Evolutionary conservation across 2,329 filamentous ascomycete species (phyloP).

Genomic region (Chrysosporium keratinophilum): DNA sequence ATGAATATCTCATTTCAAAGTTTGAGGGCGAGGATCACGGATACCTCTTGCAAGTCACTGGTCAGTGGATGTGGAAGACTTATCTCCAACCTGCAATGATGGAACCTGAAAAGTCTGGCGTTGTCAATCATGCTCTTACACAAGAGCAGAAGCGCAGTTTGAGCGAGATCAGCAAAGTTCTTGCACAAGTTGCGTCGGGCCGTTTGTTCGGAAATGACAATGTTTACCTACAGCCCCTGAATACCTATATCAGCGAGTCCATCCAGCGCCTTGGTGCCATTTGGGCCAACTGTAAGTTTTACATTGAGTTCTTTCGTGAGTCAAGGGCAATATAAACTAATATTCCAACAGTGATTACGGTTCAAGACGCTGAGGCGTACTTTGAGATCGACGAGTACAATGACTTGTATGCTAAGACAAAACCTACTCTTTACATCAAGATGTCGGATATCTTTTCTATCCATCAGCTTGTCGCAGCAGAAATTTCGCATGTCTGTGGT

Average conservation of each 20-base stretch:
- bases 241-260: constrained; percentile 79
- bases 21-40: constrained; percentile 73
- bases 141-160: constrained; percentile 90
- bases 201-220: constrained; percentile 88
- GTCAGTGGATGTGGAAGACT: constrained; percentile 86
- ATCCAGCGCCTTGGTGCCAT: constrained; percentile 68
- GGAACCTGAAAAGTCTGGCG: constrained; percentile 85
- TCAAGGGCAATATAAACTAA: constrained; percentile 25
- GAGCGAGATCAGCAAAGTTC: constrained; percentile 78
- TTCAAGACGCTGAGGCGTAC: constrained; percentile 76
- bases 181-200: constrained; percentile 79
- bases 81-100: constrained; percentile 84
- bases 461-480: constrained; percentile 72
- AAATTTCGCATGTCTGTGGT: constrained; percentile 64
- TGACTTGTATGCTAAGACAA: constrained; percentile 89
- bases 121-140: constrained; percentile 78
- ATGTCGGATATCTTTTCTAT: constrained; percentile 96
- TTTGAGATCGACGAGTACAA: constrained; percentile 99
- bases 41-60: constrained; percentile 69
- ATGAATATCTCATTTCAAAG: constrained; percentile 61
- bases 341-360: constrained; percentile 54
- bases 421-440: constrained; percentile 98
- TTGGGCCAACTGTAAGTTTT: constrained; percentile 51
- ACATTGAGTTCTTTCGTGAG: neutral
- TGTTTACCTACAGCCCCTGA: constrained; percentile 88